Base-by-base conservation (phyloP, 1,284 basidiomycete species). In the Irpex rosettiformis region DNA sequence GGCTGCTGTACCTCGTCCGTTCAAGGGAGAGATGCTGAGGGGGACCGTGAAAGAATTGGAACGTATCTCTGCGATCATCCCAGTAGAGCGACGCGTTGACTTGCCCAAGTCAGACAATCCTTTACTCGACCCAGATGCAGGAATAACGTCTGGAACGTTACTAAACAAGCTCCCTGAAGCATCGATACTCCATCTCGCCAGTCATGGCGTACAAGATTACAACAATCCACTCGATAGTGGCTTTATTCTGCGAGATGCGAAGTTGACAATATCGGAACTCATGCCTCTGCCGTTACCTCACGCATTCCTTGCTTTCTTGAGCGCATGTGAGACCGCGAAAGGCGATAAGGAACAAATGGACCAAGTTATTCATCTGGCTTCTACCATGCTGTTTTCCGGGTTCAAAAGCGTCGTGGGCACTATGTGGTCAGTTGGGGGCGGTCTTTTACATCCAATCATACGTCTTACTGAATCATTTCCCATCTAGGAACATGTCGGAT, bases 321-420 rank as follows among this genome's bases (percentile, higher is more conserved):
- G 49, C 24, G 49, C 49, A n/a, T 52, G 49, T 28, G 25, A 52
- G 13, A 52, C 49, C 8, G 49, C 49, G 3, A 30, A 52, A 25
- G 52, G 55, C 18, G 60, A 58, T 30, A 24, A 47, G 16, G 54
- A 51, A 1, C 47, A 57, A 27, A 47, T 49, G 6, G 60, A 52
- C 22, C 57, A 63, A 43, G 30, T 52, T 2, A 48, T 63, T 11
- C 57, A 59, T 18, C 24, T 63, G 7, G 57, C 55, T 1, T 22
- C 52, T 3, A 52, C 61, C 7, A 57, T 63, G 58, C 42, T 63
- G 5, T 60, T 63, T 49, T 51, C 57, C 1, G 60, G 62, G 3
- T 63, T 57, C 56, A 52, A 53, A 10, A 30, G 27, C 29, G 49
- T 57, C 11, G 29, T 57, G 7, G 56, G 51, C 29, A 57, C 58